Percentiles rank a stretch among this genome's conserved stretches.
phyloP scores from a whole-genome alignment of 108 stramenopile species.

The Cylindrotheca closterium region DNA sequence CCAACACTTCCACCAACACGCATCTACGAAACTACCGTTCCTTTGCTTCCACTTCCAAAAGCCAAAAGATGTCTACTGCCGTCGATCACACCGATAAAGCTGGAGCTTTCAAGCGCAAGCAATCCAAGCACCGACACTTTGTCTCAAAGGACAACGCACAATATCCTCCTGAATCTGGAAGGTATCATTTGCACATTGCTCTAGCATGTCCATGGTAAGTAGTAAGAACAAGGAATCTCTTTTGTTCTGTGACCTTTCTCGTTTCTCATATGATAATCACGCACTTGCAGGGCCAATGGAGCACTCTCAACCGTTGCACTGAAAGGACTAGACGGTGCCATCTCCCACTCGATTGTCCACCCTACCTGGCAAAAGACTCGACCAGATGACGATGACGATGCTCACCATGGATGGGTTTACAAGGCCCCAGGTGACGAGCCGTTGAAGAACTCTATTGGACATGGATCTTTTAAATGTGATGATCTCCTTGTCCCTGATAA shows the following conservation, averaged over 20 bases:
- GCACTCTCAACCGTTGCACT: conserved; percentile 60
- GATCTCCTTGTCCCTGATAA: conserved; percentile 36
- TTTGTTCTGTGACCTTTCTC: neutral
- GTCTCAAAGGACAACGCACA: conserved; percentile 26
- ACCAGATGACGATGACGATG: conserved; percentile 65
- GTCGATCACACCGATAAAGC: conserved; percentile 29
- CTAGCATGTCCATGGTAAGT: conserved; percentile 49
- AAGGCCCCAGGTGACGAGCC: conserved; percentile 20
- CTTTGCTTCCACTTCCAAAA: neutral
- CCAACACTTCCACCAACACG: neutral
- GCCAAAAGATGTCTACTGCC: conserved; percentile 10
- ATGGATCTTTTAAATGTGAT: conserved; percentile 22
- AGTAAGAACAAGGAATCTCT: neutral
- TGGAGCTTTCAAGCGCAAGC: conserved; percentile 45
- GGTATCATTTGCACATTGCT: conserved; percentile 74
- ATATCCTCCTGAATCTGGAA: conserved; percentile 53
- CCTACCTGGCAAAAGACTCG: conserved; percentile 71
- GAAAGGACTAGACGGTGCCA: conserved; percentile 87
- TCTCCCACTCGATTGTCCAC: conserved; percentile 67
- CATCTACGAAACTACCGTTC: too few species aligned
- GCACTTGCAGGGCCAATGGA: conserved; percentile 55
- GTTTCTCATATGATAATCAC: neutral
- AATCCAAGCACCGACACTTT: conserved; percentile 12
- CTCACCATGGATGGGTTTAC: conserved; percentile 89
- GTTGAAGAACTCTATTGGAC: conserved; percentile 18